Evolutionary conservation across 1,139 yeast species (phyloP).

Genomic region (Candida neerlandica): DNA sequence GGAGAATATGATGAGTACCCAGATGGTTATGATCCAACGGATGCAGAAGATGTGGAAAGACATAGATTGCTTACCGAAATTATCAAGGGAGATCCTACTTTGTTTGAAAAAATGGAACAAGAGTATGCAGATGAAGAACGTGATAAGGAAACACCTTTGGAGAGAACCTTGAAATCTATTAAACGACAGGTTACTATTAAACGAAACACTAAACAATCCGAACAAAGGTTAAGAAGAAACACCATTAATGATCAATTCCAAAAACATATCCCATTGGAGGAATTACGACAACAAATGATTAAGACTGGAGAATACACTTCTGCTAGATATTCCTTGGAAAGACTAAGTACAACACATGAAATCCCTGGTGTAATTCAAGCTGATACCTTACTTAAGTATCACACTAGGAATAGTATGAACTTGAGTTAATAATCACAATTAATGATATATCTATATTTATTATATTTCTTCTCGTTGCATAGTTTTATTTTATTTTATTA

Average conservation of each 20-base stretch:
- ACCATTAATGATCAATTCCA: slow-evolving; percentile 36
- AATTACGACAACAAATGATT: slow-evolving; percentile 47
- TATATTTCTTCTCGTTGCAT: slow-evolving; percentile 7
- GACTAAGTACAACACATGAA: slow-evolving; percentile 49
- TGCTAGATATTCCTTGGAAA: slow-evolving; percentile 37
- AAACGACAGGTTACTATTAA: slow-evolving; percentile 34
- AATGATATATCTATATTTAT: background rate
- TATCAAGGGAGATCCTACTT: slow-evolving; percentile 37
- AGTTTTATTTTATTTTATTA: background rate
- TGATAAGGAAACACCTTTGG: slow-evolving; percentile 25
- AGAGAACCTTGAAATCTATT: slow-evolving; percentile 39
- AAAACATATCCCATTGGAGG: slow-evolving; percentile 32
- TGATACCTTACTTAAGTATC: slow-evolving; percentile 48
- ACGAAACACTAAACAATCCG: slow-evolving; percentile 22
- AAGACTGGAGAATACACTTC: slow-evolving; percentile 39
- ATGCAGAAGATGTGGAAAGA: slow-evolving; percentile 46
- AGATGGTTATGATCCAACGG: slow-evolving; percentile 62
- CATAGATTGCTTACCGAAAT: slow-evolving; percentile 41
- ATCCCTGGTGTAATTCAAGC: slow-evolving; percentile 56
- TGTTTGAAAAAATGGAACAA: slow-evolving; percentile 37
- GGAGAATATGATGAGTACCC: slow-evolving; percentile 56
- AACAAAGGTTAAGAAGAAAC: slow-evolving; percentile 31
- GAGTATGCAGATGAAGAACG: slow-evolving; percentile 18
- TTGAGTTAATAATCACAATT: slow-evolving; percentile 16
- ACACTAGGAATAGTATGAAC: slow-evolving; percentile 43